Base-by-base conservation (phyloP, 305 asterid genomes). In the Coffea humblotiana region DNA sequence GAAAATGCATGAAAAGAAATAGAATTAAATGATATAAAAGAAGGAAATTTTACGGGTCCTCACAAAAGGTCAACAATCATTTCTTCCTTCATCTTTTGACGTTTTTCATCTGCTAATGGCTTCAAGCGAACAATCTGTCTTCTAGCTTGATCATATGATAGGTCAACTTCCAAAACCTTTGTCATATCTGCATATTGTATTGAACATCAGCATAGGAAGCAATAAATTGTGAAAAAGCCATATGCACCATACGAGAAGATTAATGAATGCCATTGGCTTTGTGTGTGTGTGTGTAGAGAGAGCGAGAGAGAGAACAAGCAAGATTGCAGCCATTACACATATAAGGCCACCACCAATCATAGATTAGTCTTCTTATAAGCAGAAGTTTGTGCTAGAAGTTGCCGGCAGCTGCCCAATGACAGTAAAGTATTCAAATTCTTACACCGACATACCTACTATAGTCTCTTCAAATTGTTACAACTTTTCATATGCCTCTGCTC, bases 61-160 rank as follows among this genome's bases (percentile, higher is more conserved):
- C n/a, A n/a, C n/a, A n/a, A n/a, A n/a, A n/a, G 76, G 92, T 87
- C 77, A 93, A 98, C 97, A 78, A 95, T 92, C 99, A 95, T 95
- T 89, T 95, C 99, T 85, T 95, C 99, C 89, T 95, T 93, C 97
- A 95, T 90, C 89, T 95, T 92, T 76, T 95, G 98, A 71, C 98
- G 91, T 85, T 95, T 95, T 82, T 88, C 98, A 80, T 93, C 99
- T 32, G 99, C 98, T 80, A 95, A 69, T 85, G 99, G 99, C 86
- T 93, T 91, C 74, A 95, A 85, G 61, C 94, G 97, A 40, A 86
- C 72, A 78, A 91, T 85, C 80, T 84, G 71, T 85, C 94, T 90
- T 90, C 96, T 88, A 81, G 96, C 98, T 84, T 92, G 97, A 83
- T 88, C 86, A 83, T 93, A 85, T 79, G 92, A 85, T 8, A 89